Percentiles rank a stretch among this genome's conserved stretches.
phyloP scores from a whole-genome alignment of 257 asterid genomes.

The Haberlea rhodopensis region DNA sequence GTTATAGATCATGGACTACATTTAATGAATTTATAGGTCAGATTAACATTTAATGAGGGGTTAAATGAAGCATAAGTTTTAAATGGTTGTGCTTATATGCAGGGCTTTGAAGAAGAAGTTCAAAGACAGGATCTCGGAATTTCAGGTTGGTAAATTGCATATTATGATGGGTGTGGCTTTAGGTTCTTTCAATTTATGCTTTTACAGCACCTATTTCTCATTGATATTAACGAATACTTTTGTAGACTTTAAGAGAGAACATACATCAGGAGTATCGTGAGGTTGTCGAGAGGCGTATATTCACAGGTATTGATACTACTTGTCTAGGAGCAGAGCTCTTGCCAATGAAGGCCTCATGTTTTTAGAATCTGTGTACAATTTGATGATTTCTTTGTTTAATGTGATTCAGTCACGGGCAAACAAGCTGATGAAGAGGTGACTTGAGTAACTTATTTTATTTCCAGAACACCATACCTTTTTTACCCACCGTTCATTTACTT shows the following conservation, averaged over 20 bases:
- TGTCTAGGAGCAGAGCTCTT: slow-evolving; percentile 20
- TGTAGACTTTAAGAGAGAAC: slow-evolving; percentile 82
- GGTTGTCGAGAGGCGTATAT: slow-evolving; percentile 95
- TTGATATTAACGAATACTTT: slow-evolving; percentile 19
- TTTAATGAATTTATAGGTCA: slow-evolving; percentile 7
- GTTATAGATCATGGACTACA: slow-evolving; percentile 9
- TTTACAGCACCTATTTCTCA: slow-evolving; percentile 18
- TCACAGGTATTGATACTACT: slow-evolving; percentile 63
- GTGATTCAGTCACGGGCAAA: slow-evolving; percentile 70
- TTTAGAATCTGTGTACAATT: slow-evolving; percentile 20
- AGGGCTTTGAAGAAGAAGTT: slow-evolving; percentile 90
- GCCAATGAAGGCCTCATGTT: slow-evolving; percentile 18
- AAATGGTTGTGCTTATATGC: slow-evolving; percentile 34
- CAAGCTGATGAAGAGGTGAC: slow-evolving; percentile 94
- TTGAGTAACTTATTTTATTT: slow-evolving; percentile 18
- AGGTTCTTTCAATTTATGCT: neutral
- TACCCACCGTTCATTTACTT: slow-evolving; percentile 24
- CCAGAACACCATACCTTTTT: slow-evolving; percentile 4
- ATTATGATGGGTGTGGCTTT: slow-evolving; percentile 15
- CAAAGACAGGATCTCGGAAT: slow-evolving; percentile 92
- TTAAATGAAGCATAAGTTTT: slow-evolving; percentile 17
- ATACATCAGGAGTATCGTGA: slow-evolving; percentile 95
- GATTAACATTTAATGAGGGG: slow-evolving; percentile 1
- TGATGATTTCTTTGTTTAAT: slow-evolving; percentile 26
- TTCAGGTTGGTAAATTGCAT: slow-evolving; percentile 59